A percentile compares a stretch with the other conserved stretches of the same genome.
Conservation (phyloP, 345 rosid genomes). For the Aegle marmelos region DNA sequence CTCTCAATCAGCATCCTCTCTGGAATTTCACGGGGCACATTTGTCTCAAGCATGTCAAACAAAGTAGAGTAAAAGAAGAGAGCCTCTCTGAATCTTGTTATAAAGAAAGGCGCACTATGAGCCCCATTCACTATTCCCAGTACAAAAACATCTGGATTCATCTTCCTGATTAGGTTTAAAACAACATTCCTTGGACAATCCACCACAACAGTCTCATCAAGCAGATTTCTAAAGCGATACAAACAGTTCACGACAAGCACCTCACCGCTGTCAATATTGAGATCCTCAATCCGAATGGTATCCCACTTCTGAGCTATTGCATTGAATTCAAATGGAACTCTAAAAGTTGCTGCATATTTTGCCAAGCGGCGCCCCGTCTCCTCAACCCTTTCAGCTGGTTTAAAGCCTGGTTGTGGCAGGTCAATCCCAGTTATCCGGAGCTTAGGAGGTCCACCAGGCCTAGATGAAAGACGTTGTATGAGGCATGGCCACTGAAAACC, state of each 20-base stretch:
- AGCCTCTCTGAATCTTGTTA: conserved; percentile 54
- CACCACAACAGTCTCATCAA: conserved; percentile 53
- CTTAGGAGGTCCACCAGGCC: conserved; percentile 50
- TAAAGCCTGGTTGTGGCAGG: conserved; percentile 58
- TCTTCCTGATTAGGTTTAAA: conserved; percentile 36
- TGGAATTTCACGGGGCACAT: conserved; percentile 39
- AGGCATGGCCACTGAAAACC: conserved; percentile 72
- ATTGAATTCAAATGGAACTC: conserved; percentile 52
- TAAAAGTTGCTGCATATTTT: conserved; percentile 47
- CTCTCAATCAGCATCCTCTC: conserved; percentile 50
- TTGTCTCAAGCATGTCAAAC: conserved; percentile 49
- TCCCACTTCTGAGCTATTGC: conserved; percentile 65
- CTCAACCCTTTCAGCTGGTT: conserved; percentile 55
- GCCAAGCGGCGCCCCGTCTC: conserved; percentile 47
- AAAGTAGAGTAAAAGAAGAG: conserved; percentile 49
- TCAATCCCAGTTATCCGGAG: conserved; percentile 54
- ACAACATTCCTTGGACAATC: conserved; percentile 48
- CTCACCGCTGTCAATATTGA: conserved; percentile 46
- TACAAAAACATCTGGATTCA: conserved; percentile 45
- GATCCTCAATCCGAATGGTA: conserved; percentile 47
- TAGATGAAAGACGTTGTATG: conserved; percentile 43
- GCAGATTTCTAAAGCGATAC: conserved; percentile 43
- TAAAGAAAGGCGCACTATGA: conserved; percentile 45
- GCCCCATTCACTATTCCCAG: conserved; percentile 47
- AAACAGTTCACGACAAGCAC: conserved; percentile 44